These are phyloP conservation scores for Diaporthe citri DNA, from an alignment of 2,329 filamentous ascomycete genomes.

Conservation along the genomic window DNA sequence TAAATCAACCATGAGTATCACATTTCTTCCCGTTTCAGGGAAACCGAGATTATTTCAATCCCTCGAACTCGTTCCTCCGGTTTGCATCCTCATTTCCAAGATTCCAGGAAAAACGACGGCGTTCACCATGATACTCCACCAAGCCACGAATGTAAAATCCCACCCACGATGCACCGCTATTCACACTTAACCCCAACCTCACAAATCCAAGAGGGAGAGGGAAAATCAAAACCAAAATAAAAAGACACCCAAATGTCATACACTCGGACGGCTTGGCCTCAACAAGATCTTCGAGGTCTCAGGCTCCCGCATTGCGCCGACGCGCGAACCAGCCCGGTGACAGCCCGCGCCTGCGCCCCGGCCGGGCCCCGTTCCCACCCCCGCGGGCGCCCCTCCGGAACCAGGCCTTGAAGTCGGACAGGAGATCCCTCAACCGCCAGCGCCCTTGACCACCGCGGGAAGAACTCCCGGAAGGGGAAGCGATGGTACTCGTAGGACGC, in stretches of 20 bases:
- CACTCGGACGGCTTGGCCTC: neutral
- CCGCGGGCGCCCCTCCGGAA: too few species aligned
- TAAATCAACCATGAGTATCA: neutral
- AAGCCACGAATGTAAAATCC: too few species aligned
- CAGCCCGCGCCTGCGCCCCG: neutral
- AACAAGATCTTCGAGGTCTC: too few species aligned
- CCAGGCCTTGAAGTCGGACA: neutral
- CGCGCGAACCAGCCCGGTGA: neutral
- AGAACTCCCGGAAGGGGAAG: neutral
- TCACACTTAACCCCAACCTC: too few species aligned
- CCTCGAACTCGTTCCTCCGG: too few species aligned
- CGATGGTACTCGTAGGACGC: too few species aligned
- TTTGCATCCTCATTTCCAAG: neutral
- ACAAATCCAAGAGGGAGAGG: too few species aligned
- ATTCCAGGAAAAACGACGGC: neutral
- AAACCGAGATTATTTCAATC: neutral
- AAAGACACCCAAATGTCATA: neutral
- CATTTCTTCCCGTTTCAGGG: neutral
- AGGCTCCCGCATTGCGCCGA: neutral
- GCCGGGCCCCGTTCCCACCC: too few species aligned
- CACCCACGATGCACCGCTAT: too few species aligned
- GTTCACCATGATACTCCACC: neutral
- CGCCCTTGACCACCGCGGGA: accelerated
- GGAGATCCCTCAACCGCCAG: neutral
- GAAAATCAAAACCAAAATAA: too few species aligned